phyloP scores from a whole-genome alignment of 2,329 filamentous ascomycete species.

The Ceratocystis destructans region DNA sequence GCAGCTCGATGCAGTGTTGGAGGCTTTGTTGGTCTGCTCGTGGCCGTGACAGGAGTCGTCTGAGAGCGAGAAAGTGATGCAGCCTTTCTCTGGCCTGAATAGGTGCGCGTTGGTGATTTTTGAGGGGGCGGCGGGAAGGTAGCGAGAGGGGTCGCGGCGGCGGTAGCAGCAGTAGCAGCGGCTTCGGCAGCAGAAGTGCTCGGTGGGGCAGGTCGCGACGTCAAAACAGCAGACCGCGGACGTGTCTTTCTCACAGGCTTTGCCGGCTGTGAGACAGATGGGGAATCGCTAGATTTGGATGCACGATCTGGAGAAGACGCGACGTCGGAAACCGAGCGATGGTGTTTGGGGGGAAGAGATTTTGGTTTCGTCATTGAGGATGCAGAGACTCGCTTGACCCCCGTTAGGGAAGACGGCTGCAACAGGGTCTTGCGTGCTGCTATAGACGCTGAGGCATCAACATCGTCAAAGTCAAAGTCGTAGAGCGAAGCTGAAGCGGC shows the following conservation, averaged over 20 bases:
- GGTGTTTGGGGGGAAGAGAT: neutral
- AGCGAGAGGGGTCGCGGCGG: neutral
- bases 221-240: constrained; percentile 11
- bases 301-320: neutral
- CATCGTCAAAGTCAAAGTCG: constrained; percentile 18
- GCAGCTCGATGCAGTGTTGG: constrained; percentile 10
- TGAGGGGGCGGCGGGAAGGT: neutral
- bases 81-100: neutral
- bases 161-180: neutral
- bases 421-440: constrained; percentile 7
- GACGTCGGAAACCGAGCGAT: neutral
- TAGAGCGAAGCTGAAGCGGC: constrained; percentile 16
- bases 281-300: constrained; percentile 20
- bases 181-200: neutral
- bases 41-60: neutral
- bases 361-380: neutral
- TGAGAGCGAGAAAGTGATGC: constrained; percentile 11
- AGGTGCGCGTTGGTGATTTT: neutral
- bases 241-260: constrained; percentile 15
- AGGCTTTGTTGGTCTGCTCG: neutral
- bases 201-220: neutral
- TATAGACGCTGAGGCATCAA: constrained; percentile 11
- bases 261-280: constrained; percentile 20
- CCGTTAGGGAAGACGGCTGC: constrained; percentile 4
- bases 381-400: constrained; percentile 12